These are phyloP conservation scores for Camellia granthamiana DNA, from an alignment of 148 eudicot species.

Conservation along the genomic window DNA sequence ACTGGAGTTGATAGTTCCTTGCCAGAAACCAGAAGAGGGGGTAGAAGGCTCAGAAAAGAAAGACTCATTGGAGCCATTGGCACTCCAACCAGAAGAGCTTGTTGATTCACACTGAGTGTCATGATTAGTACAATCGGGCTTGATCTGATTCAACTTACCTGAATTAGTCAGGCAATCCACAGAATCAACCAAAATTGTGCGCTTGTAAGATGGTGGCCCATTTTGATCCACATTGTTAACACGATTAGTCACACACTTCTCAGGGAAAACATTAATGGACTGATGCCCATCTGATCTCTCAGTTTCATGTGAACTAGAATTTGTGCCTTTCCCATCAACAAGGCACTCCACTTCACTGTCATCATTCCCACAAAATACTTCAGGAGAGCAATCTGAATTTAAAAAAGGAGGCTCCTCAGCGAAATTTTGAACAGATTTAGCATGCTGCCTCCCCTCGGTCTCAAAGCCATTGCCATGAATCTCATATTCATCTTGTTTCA, in stretches of 20 bases:
- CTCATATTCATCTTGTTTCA: slow-evolving; percentile 28
- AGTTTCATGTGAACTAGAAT: slow-evolving; percentile 24
- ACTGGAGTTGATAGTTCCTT: slow-evolving; percentile 44
- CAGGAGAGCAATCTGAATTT: slow-evolving; percentile 5
- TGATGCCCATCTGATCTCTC: slow-evolving; percentile 25
- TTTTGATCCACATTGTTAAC: slow-evolving; percentile 21
- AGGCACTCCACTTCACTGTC: slow-evolving; percentile 20
- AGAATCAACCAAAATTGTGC: slow-evolving; percentile 13
- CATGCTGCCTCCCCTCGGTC: slow-evolving; percentile 25
- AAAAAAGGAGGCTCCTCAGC: slow-evolving; percentile 21
- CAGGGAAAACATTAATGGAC: slow-evolving; percentile 20
- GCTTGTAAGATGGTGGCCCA: slow-evolving; percentile 22
- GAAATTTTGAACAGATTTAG: slow-evolving; percentile 21
- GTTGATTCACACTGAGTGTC: slow-evolving; percentile 24
- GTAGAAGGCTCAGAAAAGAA: slow-evolving; percentile 42
- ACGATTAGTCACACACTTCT: slow-evolving; percentile 24
- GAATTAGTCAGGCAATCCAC: slow-evolving; percentile 20
- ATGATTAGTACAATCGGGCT: slow-evolving; percentile 16
- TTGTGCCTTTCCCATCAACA: slow-evolving; percentile 12
- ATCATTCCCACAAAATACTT: slow-evolving; percentile 24
- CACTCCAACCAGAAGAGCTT: slow-evolving; percentile 36
- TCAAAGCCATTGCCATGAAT: slow-evolving; percentile 17
- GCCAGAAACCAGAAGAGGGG: slow-evolving; percentile 69
- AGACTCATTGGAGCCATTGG: slow-evolving; percentile 35
- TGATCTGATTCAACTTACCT: slow-evolving; percentile 15